A percentile compares a stretch with the other conserved stretches of the same genome.
Conservation (phyloP, 2,329 filamentous ascomycete genomes). For the Intubia oerlemansii region DNA sequence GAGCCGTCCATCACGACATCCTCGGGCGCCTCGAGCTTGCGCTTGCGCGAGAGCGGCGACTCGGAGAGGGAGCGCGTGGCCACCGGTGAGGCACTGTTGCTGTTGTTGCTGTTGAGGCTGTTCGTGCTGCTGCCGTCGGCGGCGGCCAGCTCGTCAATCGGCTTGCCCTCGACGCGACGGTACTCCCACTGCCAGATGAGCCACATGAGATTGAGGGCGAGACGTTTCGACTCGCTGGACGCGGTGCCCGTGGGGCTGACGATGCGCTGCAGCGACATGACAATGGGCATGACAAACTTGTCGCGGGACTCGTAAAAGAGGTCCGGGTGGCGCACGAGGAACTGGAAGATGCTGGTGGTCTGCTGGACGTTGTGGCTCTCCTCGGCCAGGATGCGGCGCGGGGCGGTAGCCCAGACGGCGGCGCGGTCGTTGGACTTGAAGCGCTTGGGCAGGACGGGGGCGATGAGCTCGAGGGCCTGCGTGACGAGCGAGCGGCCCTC, state of each 20-base stretch:
- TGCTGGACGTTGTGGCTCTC: constrained; percentile 92
- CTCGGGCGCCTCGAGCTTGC: constrained; percentile 46
- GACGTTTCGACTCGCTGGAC: constrained; percentile 77
- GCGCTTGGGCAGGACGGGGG: constrained; percentile 78
- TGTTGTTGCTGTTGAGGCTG: no score
- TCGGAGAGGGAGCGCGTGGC: constrained; percentile 28
- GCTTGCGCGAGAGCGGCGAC: constrained; percentile 55
- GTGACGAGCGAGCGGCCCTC: constrained; percentile 83
- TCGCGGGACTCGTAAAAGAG: constrained; percentile 91
- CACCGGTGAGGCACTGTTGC: constrained; percentile 3
- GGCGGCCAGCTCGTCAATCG: constrained; percentile 6
- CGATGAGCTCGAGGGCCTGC: constrained; percentile 82
- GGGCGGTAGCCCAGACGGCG: constrained; percentile 64
- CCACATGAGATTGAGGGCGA: constrained; percentile 77
- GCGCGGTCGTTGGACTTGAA: constrained; percentile 53
- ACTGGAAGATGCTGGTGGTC: constrained; percentile 93
- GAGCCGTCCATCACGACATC: constrained; percentile 1
- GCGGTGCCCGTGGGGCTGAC: constrained; percentile 53
- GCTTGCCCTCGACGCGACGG: constrained; percentile 46
- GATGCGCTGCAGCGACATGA: constrained; percentile 74
- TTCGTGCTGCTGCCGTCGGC: background rate
- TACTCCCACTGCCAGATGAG: constrained; percentile 90
- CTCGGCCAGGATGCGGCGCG: constrained; percentile 76
- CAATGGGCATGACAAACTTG: constrained; percentile 74
- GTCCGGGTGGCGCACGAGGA: constrained; percentile 77